Conservation (phyloP, 2,329 filamentous ascomycete species). For the Fusarium torulosum region DNA sequence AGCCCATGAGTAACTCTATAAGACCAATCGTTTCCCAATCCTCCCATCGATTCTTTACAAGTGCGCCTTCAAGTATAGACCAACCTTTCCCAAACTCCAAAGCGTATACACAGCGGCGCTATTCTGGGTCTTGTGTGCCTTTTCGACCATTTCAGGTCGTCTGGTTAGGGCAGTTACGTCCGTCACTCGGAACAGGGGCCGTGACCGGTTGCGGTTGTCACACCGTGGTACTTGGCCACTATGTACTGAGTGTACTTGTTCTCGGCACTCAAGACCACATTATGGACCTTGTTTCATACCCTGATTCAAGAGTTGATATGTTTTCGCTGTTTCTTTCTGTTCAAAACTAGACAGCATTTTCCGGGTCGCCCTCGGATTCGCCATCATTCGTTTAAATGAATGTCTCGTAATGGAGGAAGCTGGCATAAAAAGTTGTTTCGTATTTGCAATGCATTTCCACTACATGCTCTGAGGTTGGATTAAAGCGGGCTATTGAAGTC, state of each 20-base stretch:
- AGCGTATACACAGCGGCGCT: slow-evolving; percentile 33
- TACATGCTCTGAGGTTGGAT: slow-evolving; percentile 70
- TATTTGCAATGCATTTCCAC: slow-evolving; percentile 35
- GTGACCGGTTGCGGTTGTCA: slow-evolving; percentile 49
- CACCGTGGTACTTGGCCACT: slow-evolving; percentile 47
- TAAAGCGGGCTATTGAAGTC: slow-evolving; percentile 62
- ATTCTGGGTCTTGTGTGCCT: slow-evolving; percentile 35
- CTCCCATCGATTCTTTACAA: slow-evolving; percentile 37
- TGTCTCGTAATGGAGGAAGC: slow-evolving; percentile 34
- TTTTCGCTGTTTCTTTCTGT: slow-evolving; percentile 34
- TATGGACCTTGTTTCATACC: slow-evolving; percentile 32
- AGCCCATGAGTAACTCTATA: slow-evolving; percentile 38
- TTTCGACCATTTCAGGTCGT: slow-evolving; percentile 49
- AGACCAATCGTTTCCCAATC: slow-evolving; percentile 26
- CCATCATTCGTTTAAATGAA: slow-evolving; percentile 41
- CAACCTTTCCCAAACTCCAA: slow-evolving; percentile 39
- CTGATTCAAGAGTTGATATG: slow-evolving; percentile 35
- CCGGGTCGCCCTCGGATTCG: slow-evolving; percentile 45
- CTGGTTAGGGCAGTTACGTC: slow-evolving; percentile 48
- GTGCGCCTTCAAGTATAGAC: slow-evolving; percentile 32
- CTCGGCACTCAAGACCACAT: slow-evolving; percentile 30
- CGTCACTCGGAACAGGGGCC: slow-evolving; percentile 42
- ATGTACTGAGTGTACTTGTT: slow-evolving; percentile 38
- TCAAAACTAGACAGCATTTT: slow-evolving; percentile 32
- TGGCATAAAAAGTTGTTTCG: slow-evolving; percentile 39